Base-by-base conservation (phyloP, 345 rosid species). In the Camelina neglecta region DNA sequence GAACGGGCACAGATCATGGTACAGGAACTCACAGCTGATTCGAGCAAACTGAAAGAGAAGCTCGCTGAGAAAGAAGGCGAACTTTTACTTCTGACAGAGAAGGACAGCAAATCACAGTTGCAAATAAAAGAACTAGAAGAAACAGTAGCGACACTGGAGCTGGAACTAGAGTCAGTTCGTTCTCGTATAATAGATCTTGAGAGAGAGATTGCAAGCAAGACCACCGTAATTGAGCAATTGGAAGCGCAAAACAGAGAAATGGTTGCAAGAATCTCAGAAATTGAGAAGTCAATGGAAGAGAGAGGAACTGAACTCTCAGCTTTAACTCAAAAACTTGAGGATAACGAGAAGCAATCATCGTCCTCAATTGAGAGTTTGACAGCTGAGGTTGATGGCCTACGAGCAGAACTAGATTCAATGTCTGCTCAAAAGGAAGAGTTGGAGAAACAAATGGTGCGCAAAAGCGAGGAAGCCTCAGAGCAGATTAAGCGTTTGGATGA, bases 301-400 rank as follows among this genome's bases (percentile, higher is more conserved):
- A 87, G 80, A 75, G 89, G 67, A 75, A 80, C 77, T 54, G 87
- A 86, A 68, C 73, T 86, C 51, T 80, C 87, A 69, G 57, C 73
- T 81, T 75, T 87, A 16, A 58, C 47, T 45, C 87, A 85, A 81
- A 81, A 83, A 80, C 77, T 91, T 4, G 87, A 88, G 82, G 88
- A 84, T 44, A 80, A 66, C 58, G 85, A 83, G 78, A 83, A 68
- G 49, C 85, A 86, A 81, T 84, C 87, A 11, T 76, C 79, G 54
- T 85, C 87, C 39, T 82, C 76, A 79, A 70, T 49, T 18, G 91
- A 87, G 79, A 88, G 80, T 56, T 82, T 91, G 89, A 85, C 82
- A 21, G 65, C 54, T 42, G 89, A 84, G 76, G 29, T 87, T 29
- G 75, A 83, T 56, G 69, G 66, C 71, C 73, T 86, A 75, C 79